Percentiles rank a stretch among this genome's conserved stretches.
These are phyloP conservation scores for Lepidium sativum DNA, from an alignment of 345 rosid species.

Conservation along the genomic window DNA sequence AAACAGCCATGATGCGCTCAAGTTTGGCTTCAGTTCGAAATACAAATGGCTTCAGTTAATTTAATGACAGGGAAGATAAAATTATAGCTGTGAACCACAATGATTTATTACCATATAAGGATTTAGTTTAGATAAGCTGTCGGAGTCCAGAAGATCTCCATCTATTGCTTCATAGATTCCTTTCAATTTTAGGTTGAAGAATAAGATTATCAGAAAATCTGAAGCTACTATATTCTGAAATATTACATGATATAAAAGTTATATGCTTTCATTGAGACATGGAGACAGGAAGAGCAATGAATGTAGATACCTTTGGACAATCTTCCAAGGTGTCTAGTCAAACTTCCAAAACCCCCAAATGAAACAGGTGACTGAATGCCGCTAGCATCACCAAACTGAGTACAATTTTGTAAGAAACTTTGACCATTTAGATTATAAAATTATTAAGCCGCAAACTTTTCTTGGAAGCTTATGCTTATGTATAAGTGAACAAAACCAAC, in stretches of 20 bases:
- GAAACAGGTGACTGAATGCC: conserved; percentile 98
- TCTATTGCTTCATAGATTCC: conserved; percentile 76
- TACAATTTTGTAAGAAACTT: conserved; percentile 1
- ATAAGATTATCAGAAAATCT: neutral
- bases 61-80: neutral
- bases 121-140: conserved; percentile 78
- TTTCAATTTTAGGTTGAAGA: conserved; percentile 6
- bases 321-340: conserved; percentile 87
- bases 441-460: neutral
- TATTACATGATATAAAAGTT: neutral
- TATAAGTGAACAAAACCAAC: conserved; percentile 31
- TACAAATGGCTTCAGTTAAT: conserved; percentile 8
- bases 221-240: neutral
- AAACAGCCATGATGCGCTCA: conserved; percentile 90
- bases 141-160: conserved; percentile 62
- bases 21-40: conserved; percentile 48
- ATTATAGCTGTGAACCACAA: neutral
- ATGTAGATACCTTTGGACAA: conserved; percentile 56
- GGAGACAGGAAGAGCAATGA: neutral
- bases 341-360: conserved; percentile 97
- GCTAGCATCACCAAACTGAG: conserved; percentile 95
- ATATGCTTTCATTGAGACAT: neutral
- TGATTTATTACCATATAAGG: conserved; percentile 84
- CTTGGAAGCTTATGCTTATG: neutral
- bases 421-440: neutral